Evolutionary conservation across 73 alveolate species (phyloP), one percentile per base, ranked within the genome.

Genomic region (Paramecium sexaurelia): DNA sequence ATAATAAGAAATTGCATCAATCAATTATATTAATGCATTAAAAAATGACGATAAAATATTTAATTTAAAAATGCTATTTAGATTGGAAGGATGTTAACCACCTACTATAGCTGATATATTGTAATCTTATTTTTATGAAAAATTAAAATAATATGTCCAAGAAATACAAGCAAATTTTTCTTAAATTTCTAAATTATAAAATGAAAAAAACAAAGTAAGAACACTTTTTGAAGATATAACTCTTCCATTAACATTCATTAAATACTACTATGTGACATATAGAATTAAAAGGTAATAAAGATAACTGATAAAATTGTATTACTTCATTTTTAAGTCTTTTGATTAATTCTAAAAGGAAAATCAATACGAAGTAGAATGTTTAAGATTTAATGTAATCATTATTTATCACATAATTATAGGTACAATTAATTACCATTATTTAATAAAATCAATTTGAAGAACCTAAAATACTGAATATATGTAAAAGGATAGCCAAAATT

Each of bases 11-110:
- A 35, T 71, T 27, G 86, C 86, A 33, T 32, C 86, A 13, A 27
- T 71, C 3, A 35, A 71, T 35, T 71, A 27, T 40, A 10, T 61
- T 29, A 61, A 61, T 61, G 20, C 83, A 13, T 11, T 61, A 0
- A 5, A 32, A 27, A 61, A 61, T 61, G 83, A 22, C 26, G 47
- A 61, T 10, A 61, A 61, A 10, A 24, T 61, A 8, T 61, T 61
- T 11, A 13, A 61, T 24, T 61, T 5, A 32, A 61, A 61, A 61
- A 11, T 61, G 51, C 7, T 61, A 3, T 61, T 61, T 61, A 24
- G 83, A 61, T 61, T 61, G 26, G 83, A 61, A 29, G 83, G 83
- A 6, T 61, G 43, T 61, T 26, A 61, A 8, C 83, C 83, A 61
- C 83, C 83, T 2, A 10, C 83, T 1, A 61, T 61, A 26, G 43